Conservation (phyloP, 768 basidiomycete species). For the Pleurotus eryngii region DNA sequence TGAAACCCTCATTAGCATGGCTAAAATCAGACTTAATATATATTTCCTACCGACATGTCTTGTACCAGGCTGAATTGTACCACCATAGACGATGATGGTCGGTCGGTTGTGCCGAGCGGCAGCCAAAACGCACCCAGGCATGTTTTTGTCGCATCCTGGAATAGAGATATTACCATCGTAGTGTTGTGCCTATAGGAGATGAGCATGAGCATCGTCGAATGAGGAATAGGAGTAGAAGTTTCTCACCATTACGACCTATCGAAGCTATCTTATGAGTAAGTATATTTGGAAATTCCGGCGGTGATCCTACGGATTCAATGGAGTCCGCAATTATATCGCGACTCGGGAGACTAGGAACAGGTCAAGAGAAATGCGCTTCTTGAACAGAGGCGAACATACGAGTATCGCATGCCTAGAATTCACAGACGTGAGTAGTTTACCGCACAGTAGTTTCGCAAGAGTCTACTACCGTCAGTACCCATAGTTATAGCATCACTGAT, state of each 20-base stretch:
- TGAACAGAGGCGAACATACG: slow-evolving; percentile 43
- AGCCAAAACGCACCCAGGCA: slow-evolving; percentile 88
- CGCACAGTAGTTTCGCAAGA: background rate
- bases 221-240: background rate
- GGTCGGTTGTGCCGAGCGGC: slow-evolving; percentile 85
- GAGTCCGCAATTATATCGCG: slow-evolving; percentile 90
- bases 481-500: slow-evolving; percentile 82
- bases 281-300: slow-evolving; percentile 2
- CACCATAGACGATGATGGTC: slow-evolving; percentile 84
- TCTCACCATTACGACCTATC: slow-evolving; percentile 55
- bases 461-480: slow-evolving; percentile 72
- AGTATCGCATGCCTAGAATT: slow-evolving; percentile 79
- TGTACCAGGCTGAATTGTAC: slow-evolving; percentile 75
- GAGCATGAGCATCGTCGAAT: background rate
- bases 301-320: slow-evolving; percentile 64
- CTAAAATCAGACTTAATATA: background rate
- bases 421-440: background rate
- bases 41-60: slow-evolving; percentile 53
- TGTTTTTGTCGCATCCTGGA: slow-evolving; percentile 91
- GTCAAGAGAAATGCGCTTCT: background rate
- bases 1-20: slow-evolving; percentile 7
- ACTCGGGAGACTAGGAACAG: slow-evolving; percentile 60
- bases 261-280: background rate
- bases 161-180: slow-evolving; percentile 87
- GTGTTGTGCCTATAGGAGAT: slow-evolving; percentile 63